These are phyloP conservation scores for Coemansia aciculifera DNA, from an alignment of 192 early-diverging fungal genomes.

Conservation along the genomic window DNA sequence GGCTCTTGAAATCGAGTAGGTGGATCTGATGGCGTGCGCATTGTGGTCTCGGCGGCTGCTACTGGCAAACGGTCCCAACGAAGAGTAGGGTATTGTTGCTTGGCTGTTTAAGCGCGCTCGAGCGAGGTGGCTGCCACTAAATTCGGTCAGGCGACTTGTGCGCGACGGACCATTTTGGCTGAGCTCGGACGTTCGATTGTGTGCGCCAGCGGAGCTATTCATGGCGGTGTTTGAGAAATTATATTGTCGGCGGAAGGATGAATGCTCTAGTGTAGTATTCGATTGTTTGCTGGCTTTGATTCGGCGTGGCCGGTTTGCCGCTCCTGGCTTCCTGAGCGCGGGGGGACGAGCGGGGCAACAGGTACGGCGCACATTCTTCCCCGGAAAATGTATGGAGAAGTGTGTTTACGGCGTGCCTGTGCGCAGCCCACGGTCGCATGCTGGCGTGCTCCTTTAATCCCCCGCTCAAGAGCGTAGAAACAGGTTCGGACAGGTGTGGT, in stretches of 20 bases:
- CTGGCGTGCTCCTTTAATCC: background rate
- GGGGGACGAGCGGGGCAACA: background rate
- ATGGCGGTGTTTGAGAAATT: background rate
- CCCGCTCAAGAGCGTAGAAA: background rate
- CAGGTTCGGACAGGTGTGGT: background rate
- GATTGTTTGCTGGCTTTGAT: background rate
- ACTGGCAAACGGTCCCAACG: background rate
- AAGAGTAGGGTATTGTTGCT: background rate
- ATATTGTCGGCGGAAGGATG: background rate
- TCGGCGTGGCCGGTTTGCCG: background rate
- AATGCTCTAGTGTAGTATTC: background rate
- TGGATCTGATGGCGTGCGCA: constrained; percentile 10
- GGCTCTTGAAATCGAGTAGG: constrained; percentile 15
- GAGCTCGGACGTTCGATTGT: constrained; percentile 16
- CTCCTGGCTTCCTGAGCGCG: background rate
- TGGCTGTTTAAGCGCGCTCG: background rate
- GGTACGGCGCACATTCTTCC: background rate
- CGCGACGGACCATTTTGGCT: background rate
- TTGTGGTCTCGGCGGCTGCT: constrained; percentile 5
- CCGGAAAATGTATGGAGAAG: background rate
- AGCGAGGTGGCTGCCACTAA: constrained; percentile 1
- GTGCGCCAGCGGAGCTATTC: background rate
- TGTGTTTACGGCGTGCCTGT: background rate
- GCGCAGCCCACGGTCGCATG: background rate
- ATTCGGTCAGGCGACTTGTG: constrained; percentile 1